Evolutionary conservation across 2,329 filamentous ascomycete species (phyloP).

Genomic region (Botryotinia globosa): DNA sequence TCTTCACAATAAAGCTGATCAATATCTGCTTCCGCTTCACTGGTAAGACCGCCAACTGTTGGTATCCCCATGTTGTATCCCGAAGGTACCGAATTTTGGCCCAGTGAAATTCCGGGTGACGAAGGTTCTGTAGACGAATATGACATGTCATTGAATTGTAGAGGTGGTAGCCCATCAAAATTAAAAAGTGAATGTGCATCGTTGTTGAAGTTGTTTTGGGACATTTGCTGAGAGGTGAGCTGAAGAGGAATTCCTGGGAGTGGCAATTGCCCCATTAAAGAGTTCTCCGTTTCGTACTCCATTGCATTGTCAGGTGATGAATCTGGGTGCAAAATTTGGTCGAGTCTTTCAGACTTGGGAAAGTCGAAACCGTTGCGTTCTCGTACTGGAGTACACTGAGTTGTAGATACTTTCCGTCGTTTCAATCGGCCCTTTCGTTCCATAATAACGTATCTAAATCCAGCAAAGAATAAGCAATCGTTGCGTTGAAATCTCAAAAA

Average conservation of each 20-base stretch:
- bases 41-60: background rate
- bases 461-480: background rate
- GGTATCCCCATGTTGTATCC: conserved; percentile 11
- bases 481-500: background rate
- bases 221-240: background rate
- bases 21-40: conserved; percentile 3
- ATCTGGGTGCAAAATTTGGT: conserved; percentile 4
- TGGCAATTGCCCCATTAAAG: conserved; percentile 9
- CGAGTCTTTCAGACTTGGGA: background rate
- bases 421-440: conserved; percentile 14
- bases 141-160: conserved; percentile 14
- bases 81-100: background rate
- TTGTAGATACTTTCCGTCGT: conserved; percentile 3
- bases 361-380: background rate
- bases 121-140: conserved; percentile 13
- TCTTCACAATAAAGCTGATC: conserved; percentile 15
- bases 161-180: conserved; percentile 11
- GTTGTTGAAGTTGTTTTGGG: conserved; percentile 4
- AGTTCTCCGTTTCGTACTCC: conserved; percentile 10
- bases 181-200: conserved; percentile 6
- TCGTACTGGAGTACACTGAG: conserved; percentile 3
- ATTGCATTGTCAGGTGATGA: conserved; percentile 10
- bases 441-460: conserved; percentile 17
- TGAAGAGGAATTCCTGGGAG: conserved; percentile 7
- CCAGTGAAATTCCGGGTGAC: conserved; percentile 11